Conservation (phyloP, 169 alveolate species). For the Condylostoma magnum region DNA sequence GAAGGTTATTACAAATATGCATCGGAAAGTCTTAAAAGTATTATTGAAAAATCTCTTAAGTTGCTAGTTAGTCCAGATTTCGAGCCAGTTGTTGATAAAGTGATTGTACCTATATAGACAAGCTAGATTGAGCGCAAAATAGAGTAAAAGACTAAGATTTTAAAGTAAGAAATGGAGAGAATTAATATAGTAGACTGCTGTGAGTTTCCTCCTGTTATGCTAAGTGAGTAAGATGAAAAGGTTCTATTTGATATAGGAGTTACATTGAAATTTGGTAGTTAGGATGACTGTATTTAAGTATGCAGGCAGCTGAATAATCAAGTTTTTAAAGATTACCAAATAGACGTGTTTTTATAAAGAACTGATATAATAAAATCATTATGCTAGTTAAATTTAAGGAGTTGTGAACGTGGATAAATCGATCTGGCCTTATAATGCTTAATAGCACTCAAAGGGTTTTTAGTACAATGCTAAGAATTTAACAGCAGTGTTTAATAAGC, state of each 20-base stretch:
- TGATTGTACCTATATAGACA: background rate
- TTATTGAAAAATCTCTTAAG: background rate
- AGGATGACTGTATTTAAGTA: slow-evolving; percentile 24
- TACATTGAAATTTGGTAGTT: slow-evolving; percentile 42
- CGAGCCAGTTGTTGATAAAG: background rate
- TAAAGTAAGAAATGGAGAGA: too few relatives aligned
- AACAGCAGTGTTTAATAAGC: background rate
- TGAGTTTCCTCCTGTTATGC: slow-evolving; percentile 48
- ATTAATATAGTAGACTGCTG: slow-evolving; percentile 31
- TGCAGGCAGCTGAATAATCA: slow-evolving; percentile 1
- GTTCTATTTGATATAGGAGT: slow-evolving; percentile 47
- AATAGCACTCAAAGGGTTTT: background rate
- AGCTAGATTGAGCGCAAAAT: background rate
- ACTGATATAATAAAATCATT: slow-evolving; percentile 37
- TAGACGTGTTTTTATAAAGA: slow-evolving; percentile 42
- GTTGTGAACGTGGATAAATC: background rate
- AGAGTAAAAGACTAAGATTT: background rate
- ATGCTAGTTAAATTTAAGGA: background rate
- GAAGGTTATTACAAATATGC: slow-evolving; percentile 19
- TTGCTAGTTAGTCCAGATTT: slow-evolving; percentile 17
- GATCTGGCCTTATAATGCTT: background rate
- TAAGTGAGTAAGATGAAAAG: slow-evolving; percentile 48
- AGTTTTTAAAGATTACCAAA: slow-evolving; percentile 41
- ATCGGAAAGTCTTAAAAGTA: background rate
- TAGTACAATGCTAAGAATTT: background rate